phyloP scores from a whole-genome alignment of 306 rosid species.

The Canavalia ensiformis region DNA sequence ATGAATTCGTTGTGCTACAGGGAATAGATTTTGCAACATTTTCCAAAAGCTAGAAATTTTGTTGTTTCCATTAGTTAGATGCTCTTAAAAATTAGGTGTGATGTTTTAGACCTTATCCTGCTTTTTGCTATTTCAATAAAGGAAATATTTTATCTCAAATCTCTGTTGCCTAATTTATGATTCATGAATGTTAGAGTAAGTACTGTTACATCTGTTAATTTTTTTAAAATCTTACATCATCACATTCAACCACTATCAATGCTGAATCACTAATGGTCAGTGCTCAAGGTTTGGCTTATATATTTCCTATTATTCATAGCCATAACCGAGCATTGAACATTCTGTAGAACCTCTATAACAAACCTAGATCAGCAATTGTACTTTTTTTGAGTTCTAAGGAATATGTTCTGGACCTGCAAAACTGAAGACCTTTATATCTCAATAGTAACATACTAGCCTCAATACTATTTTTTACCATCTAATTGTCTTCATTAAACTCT shows the following conservation, averaged over 20 bases:
- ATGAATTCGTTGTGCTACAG: not conserved
- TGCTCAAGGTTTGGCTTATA: not conserved
- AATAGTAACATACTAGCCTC: slow-evolving; percentile 18
- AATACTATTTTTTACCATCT: slow-evolving; percentile 21
- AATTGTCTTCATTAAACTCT: not conserved
- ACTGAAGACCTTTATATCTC: not conserved
- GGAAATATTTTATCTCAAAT: slow-evolving; percentile 1
- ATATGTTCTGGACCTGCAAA: slow-evolving; percentile 9
- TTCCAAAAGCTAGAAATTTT: not conserved
- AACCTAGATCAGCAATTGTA: slow-evolving; percentile 1
- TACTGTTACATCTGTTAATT: not conserved
- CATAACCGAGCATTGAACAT: slow-evolving; percentile 12
- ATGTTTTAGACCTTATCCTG: slow-evolving; percentile 6
- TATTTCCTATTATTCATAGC: not conserved
- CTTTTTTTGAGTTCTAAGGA: slow-evolving; percentile 2
- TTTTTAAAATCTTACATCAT: not conserved
- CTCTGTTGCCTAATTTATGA: not conserved
- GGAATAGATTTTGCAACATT: not conserved
- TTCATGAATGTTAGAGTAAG: slow-evolving; percentile 14
- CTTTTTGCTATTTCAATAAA: not conserved
- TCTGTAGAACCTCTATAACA: not conserved
- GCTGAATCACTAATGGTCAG: not conserved
- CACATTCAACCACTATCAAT: not conserved
- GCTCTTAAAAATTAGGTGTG: not conserved
- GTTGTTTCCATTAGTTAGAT: slow-evolving; percentile 3